A percentile compares a stretch with the other conserved stretches of the same genome.
Conservation (phyloP, 129 eudicot species). For the Logfia minima region DNA sequence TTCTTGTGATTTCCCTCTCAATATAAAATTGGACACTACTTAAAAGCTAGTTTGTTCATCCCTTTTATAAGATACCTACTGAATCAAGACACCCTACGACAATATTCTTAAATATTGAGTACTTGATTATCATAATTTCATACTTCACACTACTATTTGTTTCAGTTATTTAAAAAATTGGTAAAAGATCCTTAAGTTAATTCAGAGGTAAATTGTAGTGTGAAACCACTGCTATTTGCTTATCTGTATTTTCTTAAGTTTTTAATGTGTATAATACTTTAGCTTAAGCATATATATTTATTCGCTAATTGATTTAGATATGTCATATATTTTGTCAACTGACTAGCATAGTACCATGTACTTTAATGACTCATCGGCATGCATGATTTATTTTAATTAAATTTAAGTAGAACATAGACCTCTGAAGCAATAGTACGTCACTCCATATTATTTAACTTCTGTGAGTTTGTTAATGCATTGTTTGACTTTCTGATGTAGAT, state of each 20-base stretch:
- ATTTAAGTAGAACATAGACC: constrained; percentile 4
- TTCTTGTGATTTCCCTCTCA: not conserved
- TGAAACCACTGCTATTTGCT: not conserved
- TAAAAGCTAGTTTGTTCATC: not conserved
- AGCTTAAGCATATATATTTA: not conserved
- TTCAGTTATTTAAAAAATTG: constrained; percentile 1
- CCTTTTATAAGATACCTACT: not conserved
- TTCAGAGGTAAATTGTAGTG: not conserved
- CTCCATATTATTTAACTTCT: not conserved
- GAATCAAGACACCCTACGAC: constrained; percentile 8
- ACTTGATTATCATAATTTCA: not conserved
- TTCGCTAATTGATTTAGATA: not conserved
- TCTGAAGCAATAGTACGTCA: not conserved
- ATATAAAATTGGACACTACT: no score
- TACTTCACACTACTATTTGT: not conserved
- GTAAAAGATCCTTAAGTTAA: not conserved
- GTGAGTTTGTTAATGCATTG: not conserved
- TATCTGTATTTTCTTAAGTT: not conserved
- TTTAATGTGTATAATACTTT: not conserved
- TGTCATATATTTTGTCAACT: not conserved
- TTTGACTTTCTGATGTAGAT: constrained; percentile 27
- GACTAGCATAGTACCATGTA: not conserved
- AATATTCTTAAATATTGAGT: not conserved
- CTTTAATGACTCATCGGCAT: constrained; percentile 23
- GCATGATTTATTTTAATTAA: not conserved